Evolutionary conservation across 176 grass and related monocot genomes (phyloP), one percentile per base, ranked within the genome.

Genomic region (Oryza coarctata): DNA sequence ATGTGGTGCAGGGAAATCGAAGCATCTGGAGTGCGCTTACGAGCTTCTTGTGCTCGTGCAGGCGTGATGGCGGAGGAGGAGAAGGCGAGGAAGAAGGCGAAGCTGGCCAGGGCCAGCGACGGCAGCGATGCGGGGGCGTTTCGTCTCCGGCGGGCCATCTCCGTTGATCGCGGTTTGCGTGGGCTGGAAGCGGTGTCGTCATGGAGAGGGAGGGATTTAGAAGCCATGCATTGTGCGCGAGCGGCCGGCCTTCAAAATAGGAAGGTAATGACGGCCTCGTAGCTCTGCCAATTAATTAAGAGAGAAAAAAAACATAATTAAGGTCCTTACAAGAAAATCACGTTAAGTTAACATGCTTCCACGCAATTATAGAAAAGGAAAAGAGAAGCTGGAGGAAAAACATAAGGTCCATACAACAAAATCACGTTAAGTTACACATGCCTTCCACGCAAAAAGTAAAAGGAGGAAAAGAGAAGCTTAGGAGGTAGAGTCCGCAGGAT

Each of bases 221-320:
- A 36, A 58, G 2, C 15, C 27, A 1, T 12, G 3, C 33, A 38
- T 33, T 0, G 12, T 1, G 9, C 23, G 55, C 26, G 73, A 23
- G 47, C 32, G 82, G 73, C 18, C 35, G 11, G 12, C 73, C 82
- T 33, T 70, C 12, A 70, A 62, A 84, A 7, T 44, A 77, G 82
- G 64, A 55, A 55, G 50, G 9, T 1, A 22, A 55, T n/a, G 50
- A 23, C 43, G 25, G 50, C 50, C 66, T 40, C 23, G 25, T 60
- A 57, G 50, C 55, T n/a, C 7, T 10, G 22, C 8, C 22, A 7
- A 60, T 60, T 1, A n/a, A 55, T 55, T 60, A 60, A 58, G 22
- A 58, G 1, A 7, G n/a, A n/a, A n/a, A 1, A 43, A 43, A 14
- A 15, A 45, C 43, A 15, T 15, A 14, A 45, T 45, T 15, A 15